These are phyloP conservation scores for Arthromyces matolae DNA, from an alignment of 768 basidiomycete species.

Conservation along the genomic window DNA sequence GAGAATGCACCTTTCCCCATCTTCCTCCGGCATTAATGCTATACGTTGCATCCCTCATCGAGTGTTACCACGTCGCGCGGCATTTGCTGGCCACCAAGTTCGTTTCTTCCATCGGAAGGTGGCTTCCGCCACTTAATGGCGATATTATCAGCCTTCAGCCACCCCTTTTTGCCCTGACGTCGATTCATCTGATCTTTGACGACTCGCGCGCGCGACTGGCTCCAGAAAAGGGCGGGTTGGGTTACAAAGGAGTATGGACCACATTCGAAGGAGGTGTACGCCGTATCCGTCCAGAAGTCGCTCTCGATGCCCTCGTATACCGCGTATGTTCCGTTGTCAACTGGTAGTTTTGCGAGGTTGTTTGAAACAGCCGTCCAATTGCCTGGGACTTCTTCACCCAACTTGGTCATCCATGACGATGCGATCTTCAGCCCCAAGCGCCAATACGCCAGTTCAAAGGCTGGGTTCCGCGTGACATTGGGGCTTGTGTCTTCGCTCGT, in stretches of 20 bases:
- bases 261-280: slow-evolving; percentile 51
- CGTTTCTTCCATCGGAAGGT: slow-evolving; percentile 28
- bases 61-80: slow-evolving; percentile 49
- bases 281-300: slow-evolving; percentile 49
- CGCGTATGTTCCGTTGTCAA: slow-evolving; percentile 47
- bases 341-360: slow-evolving; percentile 47
- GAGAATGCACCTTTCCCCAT: slow-evolving; percentile 50
- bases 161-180: slow-evolving; percentile 49
- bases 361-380: slow-evolving; percentile 43
- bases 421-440: slow-evolving; percentile 46
- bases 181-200: slow-evolving; percentile 57
- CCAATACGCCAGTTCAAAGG: slow-evolving; percentile 62
- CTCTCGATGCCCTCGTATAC: slow-evolving; percentile 53
- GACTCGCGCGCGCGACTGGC: slow-evolving; percentile 59
- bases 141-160: slow-evolving; percentile 58
- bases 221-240: slow-evolving; percentile 57
- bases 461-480: slow-evolving; percentile 50
- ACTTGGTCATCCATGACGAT: slow-evolving; percentile 41
- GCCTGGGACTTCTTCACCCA: slow-evolving; percentile 38
- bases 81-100: slow-evolving; percentile 31
- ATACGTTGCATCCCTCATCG: slow-evolving; percentile 57
- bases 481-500: slow-evolving; percentile 56
- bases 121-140: slow-evolving; percentile 43
- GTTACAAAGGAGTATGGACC: slow-evolving; percentile 56
- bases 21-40: slow-evolving; percentile 66